Evolutionary conservation across 495 filamentous ascomycete species (phyloP).

Genomic region (Xylaria scruposa): DNA sequence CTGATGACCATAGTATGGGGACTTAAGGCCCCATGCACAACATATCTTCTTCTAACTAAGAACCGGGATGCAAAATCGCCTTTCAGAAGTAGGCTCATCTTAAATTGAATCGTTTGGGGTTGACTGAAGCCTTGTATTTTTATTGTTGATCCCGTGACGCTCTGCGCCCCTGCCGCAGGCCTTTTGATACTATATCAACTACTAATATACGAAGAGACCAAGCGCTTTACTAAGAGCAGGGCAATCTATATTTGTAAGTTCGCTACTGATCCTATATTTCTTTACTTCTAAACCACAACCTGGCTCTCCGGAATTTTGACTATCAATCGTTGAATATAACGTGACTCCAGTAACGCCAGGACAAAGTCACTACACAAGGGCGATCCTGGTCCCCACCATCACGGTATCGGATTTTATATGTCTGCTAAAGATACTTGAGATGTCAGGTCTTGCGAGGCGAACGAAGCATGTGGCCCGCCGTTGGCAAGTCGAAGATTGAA

Average conservation of each 20-base stretch:
- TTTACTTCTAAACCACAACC: background rate
- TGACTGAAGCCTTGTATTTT: background rate
- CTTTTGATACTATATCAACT: background rate
- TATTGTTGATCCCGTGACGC: background rate
- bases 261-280: background rate
- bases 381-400: slow-evolving; percentile 84
- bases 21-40: background rate
- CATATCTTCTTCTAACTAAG: background rate
- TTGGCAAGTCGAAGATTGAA: slow-evolving; percentile 77
- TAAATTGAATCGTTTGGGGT: background rate
- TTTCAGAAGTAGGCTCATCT: background rate
- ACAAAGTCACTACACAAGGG: slow-evolving; percentile 59
- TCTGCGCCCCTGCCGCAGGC: background rate
- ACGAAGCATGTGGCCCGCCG: slow-evolving; percentile 88
- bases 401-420: slow-evolving; percentile 71
- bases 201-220: background rate
- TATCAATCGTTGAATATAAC: background rate
- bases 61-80: background rate
- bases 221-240: background rate
- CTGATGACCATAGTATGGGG: background rate
- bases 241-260: too few relatives aligned
- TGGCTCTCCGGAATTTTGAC: background rate
- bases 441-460: slow-evolving; percentile 88
- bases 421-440: slow-evolving; percentile 75
- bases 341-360: background rate